These are phyloP conservation scores for Phytophthora fragariaefolia DNA, from an alignment of 352 stramenopile genomes.

Conservation along the genomic window DNA sequence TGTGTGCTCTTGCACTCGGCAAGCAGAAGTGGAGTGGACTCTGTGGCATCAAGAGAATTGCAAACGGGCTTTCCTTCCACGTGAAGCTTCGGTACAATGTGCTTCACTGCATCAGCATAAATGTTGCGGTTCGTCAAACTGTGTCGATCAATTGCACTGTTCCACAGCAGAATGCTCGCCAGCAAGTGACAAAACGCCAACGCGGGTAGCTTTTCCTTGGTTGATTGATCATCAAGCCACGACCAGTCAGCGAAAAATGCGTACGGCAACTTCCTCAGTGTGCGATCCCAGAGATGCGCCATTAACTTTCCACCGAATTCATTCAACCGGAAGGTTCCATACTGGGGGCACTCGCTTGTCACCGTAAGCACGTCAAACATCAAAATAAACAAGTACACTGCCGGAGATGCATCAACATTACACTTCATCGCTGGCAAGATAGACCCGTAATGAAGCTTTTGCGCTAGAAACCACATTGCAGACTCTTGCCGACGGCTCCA, in stretches of 20 bases:
- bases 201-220: slow-evolving; percentile 40
- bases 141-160: slow-evolving; percentile 43
- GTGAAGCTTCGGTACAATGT: slow-evolving; percentile 32
- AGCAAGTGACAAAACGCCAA: slow-evolving; percentile 65
- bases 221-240: slow-evolving; percentile 69
- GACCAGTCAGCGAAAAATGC: slow-evolving; percentile 68
- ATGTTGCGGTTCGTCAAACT: slow-evolving; percentile 34
- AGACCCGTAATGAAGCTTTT: slow-evolving; percentile 27
- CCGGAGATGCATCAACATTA: slow-evolving; percentile 40
- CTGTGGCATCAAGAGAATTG: background rate
- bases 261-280: slow-evolving; percentile 60
- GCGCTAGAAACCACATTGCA: slow-evolving; percentile 35
- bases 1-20: slow-evolving; percentile 24
- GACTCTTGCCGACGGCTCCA: slow-evolving; percentile 43
- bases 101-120: slow-evolving; percentile 34
- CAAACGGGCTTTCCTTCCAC: slow-evolving; percentile 23
- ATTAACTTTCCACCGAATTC: slow-evolving; percentile 48
- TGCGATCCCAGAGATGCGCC: slow-evolving; percentile 49
- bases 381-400: slow-evolving; percentile 56
- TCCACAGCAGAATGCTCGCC: slow-evolving; percentile 50
- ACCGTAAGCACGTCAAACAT: slow-evolving; percentile 58
- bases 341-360: slow-evolving; percentile 26
- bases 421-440: slow-evolving; percentile 31
- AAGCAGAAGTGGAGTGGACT: slow-evolving; percentile 25
- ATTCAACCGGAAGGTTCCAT: slow-evolving; percentile 52